Evolutionary conservation across 805 yeast genomes (phyloP).

Genomic region (Monosporozyma yasuniensis): DNA sequence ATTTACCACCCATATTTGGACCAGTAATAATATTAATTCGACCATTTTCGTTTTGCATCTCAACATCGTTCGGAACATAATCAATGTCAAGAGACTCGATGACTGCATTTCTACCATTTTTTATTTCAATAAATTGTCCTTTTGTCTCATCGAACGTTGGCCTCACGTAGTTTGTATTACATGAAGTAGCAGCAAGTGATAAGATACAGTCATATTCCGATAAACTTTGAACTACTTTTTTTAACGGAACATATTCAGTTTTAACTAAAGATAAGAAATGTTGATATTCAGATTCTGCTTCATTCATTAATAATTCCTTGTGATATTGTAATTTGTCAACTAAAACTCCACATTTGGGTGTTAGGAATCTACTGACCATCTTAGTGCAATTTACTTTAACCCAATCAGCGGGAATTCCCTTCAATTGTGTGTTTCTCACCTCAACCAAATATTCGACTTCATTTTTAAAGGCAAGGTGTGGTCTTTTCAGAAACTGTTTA

Average conservation of each 20-base stretch:
- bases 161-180: slow-evolving; percentile 37
- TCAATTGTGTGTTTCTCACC: slow-evolving; percentile 50
- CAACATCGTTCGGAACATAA: slow-evolving; percentile 61
- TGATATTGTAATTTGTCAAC: slow-evolving; percentile 51
- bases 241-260: slow-evolving; percentile 31
- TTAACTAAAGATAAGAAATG: slow-evolving; percentile 34
- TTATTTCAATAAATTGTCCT: slow-evolving; percentile 40
- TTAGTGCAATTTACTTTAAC: slow-evolving; percentile 62
- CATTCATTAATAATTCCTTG: slow-evolving; percentile 38
- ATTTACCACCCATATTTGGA: slow-evolving; percentile 57
- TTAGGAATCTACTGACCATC: slow-evolving; percentile 60
- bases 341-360: slow-evolving; percentile 48
- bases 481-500: slow-evolving; percentile 41
- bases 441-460: slow-evolving; percentile 72
- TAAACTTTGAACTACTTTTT: slow-evolving; percentile 38
- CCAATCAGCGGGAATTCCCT: slow-evolving; percentile 66
- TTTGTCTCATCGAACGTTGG: slow-evolving; percentile 41
- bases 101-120: slow-evolving; percentile 58
- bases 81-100: slow-evolving; percentile 40
- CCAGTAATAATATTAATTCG: slow-evolving; percentile 58
- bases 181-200: slow-evolving; percentile 55
- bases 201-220: slow-evolving; percentile 58
- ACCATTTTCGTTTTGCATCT: slow-evolving; percentile 38
- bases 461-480: slow-evolving; percentile 47
- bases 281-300: slow-evolving; percentile 22